These are phyloP conservation scores for Chytriomyces sp. DNA, from an alignment of 192 early-diverging fungal species.

Conservation along the genomic window DNA sequence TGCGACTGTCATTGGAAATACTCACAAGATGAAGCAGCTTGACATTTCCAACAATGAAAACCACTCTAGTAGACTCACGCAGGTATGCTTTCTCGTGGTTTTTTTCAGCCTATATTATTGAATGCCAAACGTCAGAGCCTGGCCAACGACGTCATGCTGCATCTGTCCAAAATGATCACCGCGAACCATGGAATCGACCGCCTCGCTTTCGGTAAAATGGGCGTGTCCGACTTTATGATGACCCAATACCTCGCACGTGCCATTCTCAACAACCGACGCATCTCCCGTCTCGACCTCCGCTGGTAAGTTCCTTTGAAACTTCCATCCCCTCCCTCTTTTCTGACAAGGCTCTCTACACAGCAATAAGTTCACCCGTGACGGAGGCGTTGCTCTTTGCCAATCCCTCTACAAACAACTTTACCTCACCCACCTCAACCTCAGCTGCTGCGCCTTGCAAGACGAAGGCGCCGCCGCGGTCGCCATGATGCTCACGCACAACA, in stretches of 20 bases:
- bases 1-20: constrained; percentile 47
- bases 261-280: constrained; percentile 30
- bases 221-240: constrained; percentile 45
- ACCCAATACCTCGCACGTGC: constrained; percentile 35
- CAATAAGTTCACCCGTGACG: constrained; percentile 53
- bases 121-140: too few species aligned
- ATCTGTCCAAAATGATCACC: constrained; percentile 37
- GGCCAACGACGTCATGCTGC: constrained; percentile 43
- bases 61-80: constrained; percentile 27
- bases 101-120: too few species aligned
- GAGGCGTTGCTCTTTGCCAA: constrained; percentile 45
- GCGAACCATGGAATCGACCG: constrained; percentile 36
- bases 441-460: constrained; percentile 51
- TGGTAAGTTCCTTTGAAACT: constrained; percentile 30
- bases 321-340: background rate
- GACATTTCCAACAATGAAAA: constrained; percentile 45
- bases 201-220: constrained; percentile 42
- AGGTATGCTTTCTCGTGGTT: too few species aligned
- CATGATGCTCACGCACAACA: constrained; percentile 45
- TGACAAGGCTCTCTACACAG: constrained; percentile 20
- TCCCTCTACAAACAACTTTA: constrained; percentile 44
- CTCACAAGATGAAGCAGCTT: constrained; percentile 32
- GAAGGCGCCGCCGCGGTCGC: constrained; percentile 52
- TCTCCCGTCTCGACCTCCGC: constrained; percentile 40
- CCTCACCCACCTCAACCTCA: constrained; percentile 42